Percentiles rank a stretch among this genome's conserved stretches.
These are phyloP conservation scores for Oryza glumipatula DNA, from an alignment of 176 grass and related monocot genomes.

Conservation along the genomic window DNA sequence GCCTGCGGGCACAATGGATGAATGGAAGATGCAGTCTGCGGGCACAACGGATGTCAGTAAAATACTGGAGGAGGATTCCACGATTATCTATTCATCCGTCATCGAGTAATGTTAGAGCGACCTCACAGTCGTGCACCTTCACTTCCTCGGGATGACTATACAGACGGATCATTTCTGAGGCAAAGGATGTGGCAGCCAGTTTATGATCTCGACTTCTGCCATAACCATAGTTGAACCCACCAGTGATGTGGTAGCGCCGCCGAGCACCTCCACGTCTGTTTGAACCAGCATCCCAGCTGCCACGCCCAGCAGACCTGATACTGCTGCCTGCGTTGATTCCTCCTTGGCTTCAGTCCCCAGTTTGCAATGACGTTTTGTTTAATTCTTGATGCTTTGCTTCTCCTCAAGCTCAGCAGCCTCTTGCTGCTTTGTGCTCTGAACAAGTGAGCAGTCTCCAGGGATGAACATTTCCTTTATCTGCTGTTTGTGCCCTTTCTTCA, in stretches of 20 bases:
- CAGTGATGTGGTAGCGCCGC: slow-evolving; percentile 53
- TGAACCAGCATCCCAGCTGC: slow-evolving; percentile 36
- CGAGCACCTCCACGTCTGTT: slow-evolving; percentile 32
- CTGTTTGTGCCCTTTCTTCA: slow-evolving; percentile 86
- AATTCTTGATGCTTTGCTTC: slow-evolving; percentile 72
- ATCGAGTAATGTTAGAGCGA: background rate
- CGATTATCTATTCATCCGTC: background rate
- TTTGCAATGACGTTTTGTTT: slow-evolving; percentile 24
- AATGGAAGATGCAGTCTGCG: background rate
- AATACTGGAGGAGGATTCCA: background rate
- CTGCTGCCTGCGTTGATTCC: slow-evolving; percentile 39
- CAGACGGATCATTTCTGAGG: background rate
- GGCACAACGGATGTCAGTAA: background rate
- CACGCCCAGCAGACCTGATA: slow-evolving; percentile 34
- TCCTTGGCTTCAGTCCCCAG: slow-evolving; percentile 25
- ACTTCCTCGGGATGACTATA: background rate
- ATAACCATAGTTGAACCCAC: slow-evolving; percentile 66
- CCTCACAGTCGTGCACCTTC: background rate
- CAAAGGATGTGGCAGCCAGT: background rate
- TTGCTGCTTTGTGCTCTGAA: slow-evolving; percentile 68
- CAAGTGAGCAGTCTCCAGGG: slow-evolving; percentile 62
- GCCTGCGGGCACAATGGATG: background rate
- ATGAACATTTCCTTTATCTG: slow-evolving; percentile 85
- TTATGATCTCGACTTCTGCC: slow-evolving; percentile 50
- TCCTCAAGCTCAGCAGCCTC: slow-evolving; percentile 69